Base-by-base conservation (phyloP, 257 asterid species). In the Nicotiana attenuata region DNA sequence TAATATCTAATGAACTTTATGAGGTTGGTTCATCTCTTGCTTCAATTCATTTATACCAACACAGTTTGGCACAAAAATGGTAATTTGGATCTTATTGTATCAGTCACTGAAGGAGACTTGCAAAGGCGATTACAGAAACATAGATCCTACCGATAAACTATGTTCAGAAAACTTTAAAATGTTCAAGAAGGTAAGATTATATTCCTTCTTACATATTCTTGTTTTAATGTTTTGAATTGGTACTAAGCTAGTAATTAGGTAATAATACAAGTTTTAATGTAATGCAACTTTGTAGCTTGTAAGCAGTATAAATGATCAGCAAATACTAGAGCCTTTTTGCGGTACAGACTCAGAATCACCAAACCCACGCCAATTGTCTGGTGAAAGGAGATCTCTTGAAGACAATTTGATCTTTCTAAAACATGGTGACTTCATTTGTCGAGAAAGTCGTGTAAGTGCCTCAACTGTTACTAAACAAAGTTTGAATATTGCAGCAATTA, bases 1-100 rank as follows among this genome's bases (percentile, higher is more conserved):
- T 86, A 28, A 76, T 86, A 77, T 73, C 91, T 0, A 77, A 87
- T 11, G 81, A 85, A 78, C 84, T 86, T 66, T 88, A 50, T 68
- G 41, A 86, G 85, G 89, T 87, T 56, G 3, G 63, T 52, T 29
- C 17, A 24, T 47, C 20, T 38, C 78, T 3, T 10, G 19, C 80
- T 5, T 41, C 24, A 5, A 3, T 45, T 19, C 20, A 24, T 9
- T 13, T 35, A 17, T 24, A n/a, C 28, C 7, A 3, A 50, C 45
- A 61, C 55, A 83, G 82, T 29, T 10, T 31, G 45, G 82, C 87
- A 7, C 50, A 68, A 68, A 78, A 19, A 3, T 26, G 66, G n/a
- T 86, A 88, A 45, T 0, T 5, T 20, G 84, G 45, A 4, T 35
- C 82, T 63, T 88, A 7, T 24, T 57, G 59, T 59, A 41, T 26